A percentile compares a stretch with the other conserved stretches of the same genome.
These are phyloP conservation scores for Glycyrrhiza uralensis DNA, from an alignment of 306 rosid genomes.

Conservation along the genomic window DNA sequence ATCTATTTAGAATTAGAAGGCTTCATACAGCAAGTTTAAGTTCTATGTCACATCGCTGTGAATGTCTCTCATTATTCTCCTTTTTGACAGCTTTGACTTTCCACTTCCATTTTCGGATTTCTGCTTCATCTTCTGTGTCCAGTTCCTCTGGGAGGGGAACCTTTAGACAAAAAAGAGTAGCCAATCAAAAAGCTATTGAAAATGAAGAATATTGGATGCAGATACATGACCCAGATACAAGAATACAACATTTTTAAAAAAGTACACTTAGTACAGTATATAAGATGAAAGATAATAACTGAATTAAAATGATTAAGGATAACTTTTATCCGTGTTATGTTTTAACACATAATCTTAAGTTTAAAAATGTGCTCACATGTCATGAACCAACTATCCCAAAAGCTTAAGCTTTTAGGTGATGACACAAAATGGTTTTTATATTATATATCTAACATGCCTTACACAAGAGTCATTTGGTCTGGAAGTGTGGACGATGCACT, in stretches of 20 bases:
- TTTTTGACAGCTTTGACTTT: constrained; percentile 67
- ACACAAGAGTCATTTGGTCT: too few relatives aligned
- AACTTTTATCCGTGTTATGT: background rate
- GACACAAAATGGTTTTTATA: too few relatives aligned
- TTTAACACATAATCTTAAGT: background rate
- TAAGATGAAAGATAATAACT: background rate
- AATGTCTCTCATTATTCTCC: constrained; percentile 76
- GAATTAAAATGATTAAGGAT: background rate
- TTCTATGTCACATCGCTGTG: constrained; percentile 88
- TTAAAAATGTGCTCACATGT: background rate
- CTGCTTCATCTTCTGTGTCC: constrained; percentile 69
- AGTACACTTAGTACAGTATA: background rate
- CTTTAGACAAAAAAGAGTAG: constrained; percentile 29
- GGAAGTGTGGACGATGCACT: too few relatives aligned
- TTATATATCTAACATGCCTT: too few relatives aligned
- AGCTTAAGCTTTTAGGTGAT: background rate
- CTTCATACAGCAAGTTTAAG: constrained; percentile 90
- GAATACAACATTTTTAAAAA: background rate
- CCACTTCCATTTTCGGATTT: constrained; percentile 93
- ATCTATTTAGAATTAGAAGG: constrained; percentile 23
- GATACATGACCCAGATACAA: background rate
- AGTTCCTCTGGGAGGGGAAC: constrained; percentile 79
- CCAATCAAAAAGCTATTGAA: constrained; percentile 14
- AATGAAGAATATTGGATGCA: background rate
- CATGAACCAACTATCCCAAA: background rate